A percentile compares a stretch with the other conserved stretches of the same genome.
Evolutionary conservation across 805 yeast genomes (phyloP).

Genomic region (Teunomyces barrocoloradensis): DNA sequence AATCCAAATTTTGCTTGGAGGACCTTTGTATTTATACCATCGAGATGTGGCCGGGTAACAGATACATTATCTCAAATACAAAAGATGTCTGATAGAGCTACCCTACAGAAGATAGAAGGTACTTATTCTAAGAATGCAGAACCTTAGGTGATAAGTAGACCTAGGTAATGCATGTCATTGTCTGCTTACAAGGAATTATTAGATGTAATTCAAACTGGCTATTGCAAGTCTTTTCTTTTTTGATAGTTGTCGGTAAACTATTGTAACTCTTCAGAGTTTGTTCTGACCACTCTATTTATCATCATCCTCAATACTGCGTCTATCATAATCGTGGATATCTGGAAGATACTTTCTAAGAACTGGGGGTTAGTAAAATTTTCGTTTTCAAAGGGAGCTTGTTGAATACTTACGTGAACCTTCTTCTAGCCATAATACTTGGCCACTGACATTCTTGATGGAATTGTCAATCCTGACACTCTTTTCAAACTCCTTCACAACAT

Average conservation of each 20-base stretch:
- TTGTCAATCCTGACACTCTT: constrained; percentile 56
- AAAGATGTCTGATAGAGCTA: too few species aligned
- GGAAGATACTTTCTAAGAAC: constrained; percentile 53
- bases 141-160: too few species aligned
- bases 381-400: not conserved
- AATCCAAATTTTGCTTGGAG: constrained; percentile 5
- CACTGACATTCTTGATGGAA: constrained; percentile 53
- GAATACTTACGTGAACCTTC: constrained; percentile 41
- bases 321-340: constrained; percentile 59
- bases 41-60: constrained; percentile 9
- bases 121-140: too few species aligned
- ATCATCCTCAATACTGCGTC: constrained; percentile 15
- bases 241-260: not conserved
- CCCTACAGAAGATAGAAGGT: too few species aligned
- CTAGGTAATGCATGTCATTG: too few species aligned
- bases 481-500: constrained; percentile 55
- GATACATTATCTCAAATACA: not conserved
- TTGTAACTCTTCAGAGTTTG: not conserved
- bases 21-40: constrained; percentile 7
- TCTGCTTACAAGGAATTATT: too few species aligned
- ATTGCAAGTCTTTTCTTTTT: not conserved
- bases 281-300: not conserved
- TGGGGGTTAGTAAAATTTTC: constrained; percentile 16
- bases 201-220: too few species aligned
- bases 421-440: constrained; percentile 58